Evolutionary conservation across 2,329 filamentous ascomycete species (phyloP).

Genomic region (Pseudogymnoascus sp.): DNA sequence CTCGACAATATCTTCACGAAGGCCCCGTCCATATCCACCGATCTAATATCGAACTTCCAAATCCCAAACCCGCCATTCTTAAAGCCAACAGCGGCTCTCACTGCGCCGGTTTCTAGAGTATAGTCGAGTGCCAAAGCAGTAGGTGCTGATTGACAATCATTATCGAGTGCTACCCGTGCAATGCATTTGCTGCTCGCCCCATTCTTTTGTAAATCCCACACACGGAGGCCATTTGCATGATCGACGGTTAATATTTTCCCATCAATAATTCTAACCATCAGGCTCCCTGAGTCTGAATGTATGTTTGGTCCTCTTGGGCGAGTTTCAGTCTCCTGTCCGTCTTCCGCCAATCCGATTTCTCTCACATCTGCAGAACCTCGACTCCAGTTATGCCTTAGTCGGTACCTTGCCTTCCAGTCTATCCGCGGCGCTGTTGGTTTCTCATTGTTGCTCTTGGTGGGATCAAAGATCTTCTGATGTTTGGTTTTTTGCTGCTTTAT

Average conservation of each 20-base stretch:
- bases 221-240: conserved; percentile 59
- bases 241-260: conserved; percentile 75
- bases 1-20: conserved; percentile 17
- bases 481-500: conserved; percentile 10
- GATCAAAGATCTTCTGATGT: conserved; percentile 52
- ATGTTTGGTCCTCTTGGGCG: conserved; percentile 25
- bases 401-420: conserved; percentile 87
- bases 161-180: neutral
- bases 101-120: conserved; percentile 32
- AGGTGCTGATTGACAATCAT: neutral
- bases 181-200: conserved; percentile 47
- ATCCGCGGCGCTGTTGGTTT: conserved; percentile 30
- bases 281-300: conserved; percentile 40
- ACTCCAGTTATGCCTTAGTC: conserved; percentile 84
- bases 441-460: conserved; percentile 30
- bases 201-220: conserved; percentile 66
- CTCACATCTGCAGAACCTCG: conserved; percentile 72
- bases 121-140: conserved; percentile 15
- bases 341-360: conserved; percentile 53
- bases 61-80: conserved; percentile 63
- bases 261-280: conserved; percentile 70
- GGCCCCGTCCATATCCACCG: conserved; percentile 21
- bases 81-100: conserved; percentile 64
- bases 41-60: conserved; percentile 50
- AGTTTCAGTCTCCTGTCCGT: conserved; percentile 33